Evolutionary conservation across 768 basidiomycete species (phyloP).

Genomic region (Lentinula detonsa): DNA sequence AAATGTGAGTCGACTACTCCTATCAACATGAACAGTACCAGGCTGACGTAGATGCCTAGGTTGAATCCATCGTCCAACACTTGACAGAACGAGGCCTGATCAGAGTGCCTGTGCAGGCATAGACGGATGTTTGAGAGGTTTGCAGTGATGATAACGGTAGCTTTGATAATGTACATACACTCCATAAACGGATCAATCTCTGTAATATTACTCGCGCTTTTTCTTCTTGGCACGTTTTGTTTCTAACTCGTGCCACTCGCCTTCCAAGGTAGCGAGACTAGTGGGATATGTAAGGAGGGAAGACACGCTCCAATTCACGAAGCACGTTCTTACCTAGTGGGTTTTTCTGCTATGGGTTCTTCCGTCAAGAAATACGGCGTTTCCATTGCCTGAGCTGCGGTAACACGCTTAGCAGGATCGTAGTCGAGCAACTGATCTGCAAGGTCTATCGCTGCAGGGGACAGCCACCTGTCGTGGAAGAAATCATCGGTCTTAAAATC

Average conservation of each 20-base stretch:
- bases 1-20: slow-evolving; percentile 48
- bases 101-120: slow-evolving; percentile 17
- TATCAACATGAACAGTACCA: not conserved
- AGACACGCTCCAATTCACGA: not conserved
- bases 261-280: slow-evolving; percentile 76
- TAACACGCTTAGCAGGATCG: slow-evolving; percentile 71
- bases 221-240: slow-evolving; percentile 84
- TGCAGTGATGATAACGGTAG: slow-evolving; percentile 20
- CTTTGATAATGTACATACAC: slow-evolving; percentile 19
- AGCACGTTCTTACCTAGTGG: slow-evolving; percentile 59
- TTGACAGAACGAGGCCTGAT: slow-evolving; percentile 70
- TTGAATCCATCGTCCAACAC: slow-evolving; percentile 83
- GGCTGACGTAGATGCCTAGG: slow-evolving; percentile 34
- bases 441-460: slow-evolving; percentile 80
- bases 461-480: slow-evolving; percentile 60
- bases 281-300: slow-evolving; percentile 7
- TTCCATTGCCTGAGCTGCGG: slow-evolving; percentile 75
- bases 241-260: slow-evolving; percentile 98
- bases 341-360: slow-evolving; percentile 65
- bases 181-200: not conserved
- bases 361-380: slow-evolving; percentile 83
- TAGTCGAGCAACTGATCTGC: slow-evolving; percentile 79
- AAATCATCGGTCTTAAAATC: not conserved
- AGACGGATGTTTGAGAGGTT: slow-evolving; percentile 12
- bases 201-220: slow-evolving; percentile 35